These are phyloP conservation scores for Dichotomopilus funicola DNA, from an alignment of 2,329 filamentous ascomycete genomes.

Conservation along the genomic window DNA sequence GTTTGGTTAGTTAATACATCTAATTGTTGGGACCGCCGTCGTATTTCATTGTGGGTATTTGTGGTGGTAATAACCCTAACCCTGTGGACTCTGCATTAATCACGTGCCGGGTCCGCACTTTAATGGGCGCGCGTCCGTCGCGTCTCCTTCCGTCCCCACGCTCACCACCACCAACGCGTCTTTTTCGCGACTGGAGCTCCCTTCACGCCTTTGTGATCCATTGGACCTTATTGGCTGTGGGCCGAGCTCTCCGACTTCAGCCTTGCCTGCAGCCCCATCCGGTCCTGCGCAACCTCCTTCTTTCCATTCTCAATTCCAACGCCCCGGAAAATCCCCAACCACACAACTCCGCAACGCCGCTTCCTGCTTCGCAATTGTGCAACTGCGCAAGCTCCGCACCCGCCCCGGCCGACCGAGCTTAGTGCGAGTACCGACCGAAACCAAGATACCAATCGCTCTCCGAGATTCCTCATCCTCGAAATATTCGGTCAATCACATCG, in stretches of 20 bases:
- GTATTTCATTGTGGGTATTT: too few species aligned
- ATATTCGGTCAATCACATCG: not conserved
- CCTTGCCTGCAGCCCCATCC: conserved; percentile 1
- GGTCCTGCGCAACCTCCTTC: too few species aligned
- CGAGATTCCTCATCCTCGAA: not conserved
- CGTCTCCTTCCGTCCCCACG: conserved; percentile 18
- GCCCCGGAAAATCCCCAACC: not conserved
- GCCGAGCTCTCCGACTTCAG: not conserved
- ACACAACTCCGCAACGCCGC: not conserved
- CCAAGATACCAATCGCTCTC: not conserved
- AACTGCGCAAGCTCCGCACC: not conserved
- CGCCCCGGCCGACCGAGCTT: not conserved
- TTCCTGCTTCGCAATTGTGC: not conserved
- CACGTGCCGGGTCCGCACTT: conserved; percentile 15
- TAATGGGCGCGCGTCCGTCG: conserved; percentile 21
- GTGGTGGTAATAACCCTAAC: conserved; percentile 1
- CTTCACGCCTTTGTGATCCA: conserved; percentile 8
- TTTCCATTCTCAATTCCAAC: not conserved
- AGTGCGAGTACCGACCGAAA: not conserved
- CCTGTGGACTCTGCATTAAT: not conserved
- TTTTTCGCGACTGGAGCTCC: conserved; percentile 20
- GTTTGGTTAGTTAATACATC: too few species aligned
- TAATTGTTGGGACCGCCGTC: too few species aligned
- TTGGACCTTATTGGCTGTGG: conserved; percentile 2
- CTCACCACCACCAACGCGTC: conserved; percentile 16